Evolutionary conservation across 208 protist genomes (phyloP).

Genomic region (Crithidia fasciculata): DNA sequence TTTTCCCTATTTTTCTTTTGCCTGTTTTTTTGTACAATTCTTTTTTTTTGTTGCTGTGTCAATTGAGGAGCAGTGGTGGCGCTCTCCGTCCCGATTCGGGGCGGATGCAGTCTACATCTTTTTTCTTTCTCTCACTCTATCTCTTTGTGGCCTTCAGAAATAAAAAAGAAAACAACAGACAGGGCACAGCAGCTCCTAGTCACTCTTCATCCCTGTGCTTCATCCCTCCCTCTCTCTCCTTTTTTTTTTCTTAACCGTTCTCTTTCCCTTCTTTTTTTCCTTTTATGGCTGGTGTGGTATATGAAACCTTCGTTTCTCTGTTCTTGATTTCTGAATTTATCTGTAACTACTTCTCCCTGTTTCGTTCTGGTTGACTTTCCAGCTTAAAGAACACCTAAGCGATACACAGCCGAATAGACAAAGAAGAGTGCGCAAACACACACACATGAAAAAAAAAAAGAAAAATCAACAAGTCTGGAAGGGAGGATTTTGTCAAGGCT

Average conservation of each 20-base stretch:
- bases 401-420: background rate
- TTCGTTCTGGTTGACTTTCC: constrained; percentile 1
- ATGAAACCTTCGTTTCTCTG: background rate
- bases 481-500: background rate
- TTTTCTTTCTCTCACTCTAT: background rate
- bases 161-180: background rate
- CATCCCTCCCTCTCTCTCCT: constrained; percentile 12
- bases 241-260: constrained; percentile 9
- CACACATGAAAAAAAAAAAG: background rate
- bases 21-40: background rate
- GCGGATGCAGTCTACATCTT: background rate
- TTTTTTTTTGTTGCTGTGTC: background rate
- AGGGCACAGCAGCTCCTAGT: background rate
- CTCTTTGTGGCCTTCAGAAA: background rate
- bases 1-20: background rate
- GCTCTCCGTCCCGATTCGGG: no score
- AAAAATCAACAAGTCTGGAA: constrained; percentile 10
- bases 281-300: background rate
- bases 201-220: background rate
- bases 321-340: background rate
- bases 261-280: constrained; percentile 4
- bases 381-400: constrained; percentile 16
- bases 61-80: no score
- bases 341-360: background rate
- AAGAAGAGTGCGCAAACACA: no score